Evolutionary conservation across 805 yeast genomes (phyloP).

Genomic region (Zygoascus biomembranicola): DNA sequence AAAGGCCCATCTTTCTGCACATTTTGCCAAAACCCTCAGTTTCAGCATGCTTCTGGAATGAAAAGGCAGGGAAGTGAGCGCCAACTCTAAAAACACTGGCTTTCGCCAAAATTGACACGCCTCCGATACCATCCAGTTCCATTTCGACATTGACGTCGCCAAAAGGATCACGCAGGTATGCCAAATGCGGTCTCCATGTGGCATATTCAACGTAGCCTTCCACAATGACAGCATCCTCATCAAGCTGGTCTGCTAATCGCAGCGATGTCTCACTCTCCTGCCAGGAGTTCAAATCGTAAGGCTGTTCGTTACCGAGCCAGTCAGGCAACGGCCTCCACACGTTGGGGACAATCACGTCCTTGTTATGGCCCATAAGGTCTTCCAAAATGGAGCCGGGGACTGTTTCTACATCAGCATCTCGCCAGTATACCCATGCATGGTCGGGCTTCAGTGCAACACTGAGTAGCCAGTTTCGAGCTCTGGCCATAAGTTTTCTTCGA

Average conservation of each 20-base stretch:
- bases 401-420: conserved; percentile 97
- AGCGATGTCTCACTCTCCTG: conserved; percentile 72
- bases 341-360: conserved; percentile 92
- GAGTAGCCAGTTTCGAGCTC: conserved; percentile 92
- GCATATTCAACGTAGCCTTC: conserved; percentile 97
- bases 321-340: conserved; percentile 97
- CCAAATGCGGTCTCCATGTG: conserved; percentile 96
- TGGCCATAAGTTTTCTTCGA: conserved; percentile 89
- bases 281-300: conserved; percentile 97
- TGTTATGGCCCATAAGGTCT: conserved; percentile 87
- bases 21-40: conserved; percentile 95
- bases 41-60: conserved; percentile 93
- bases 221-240: conserved; percentile 92
- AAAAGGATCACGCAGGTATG: conserved; percentile 87
- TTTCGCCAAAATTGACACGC: conserved; percentile 84
- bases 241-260: conserved; percentile 41
- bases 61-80: conserved; percentile 92
- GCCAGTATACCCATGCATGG: conserved; percentile 96
- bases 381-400: conserved; percentile 80
- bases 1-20: conserved; percentile 77
- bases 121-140: conserved; percentile 95
- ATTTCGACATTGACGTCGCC: conserved; percentile 85
- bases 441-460: conserved; percentile 84
- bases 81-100: conserved; percentile 84
- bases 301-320: conserved; percentile 83